Conservation (phyloP, 148 eudicot genomes). For the Oxyria digyna region DNA sequence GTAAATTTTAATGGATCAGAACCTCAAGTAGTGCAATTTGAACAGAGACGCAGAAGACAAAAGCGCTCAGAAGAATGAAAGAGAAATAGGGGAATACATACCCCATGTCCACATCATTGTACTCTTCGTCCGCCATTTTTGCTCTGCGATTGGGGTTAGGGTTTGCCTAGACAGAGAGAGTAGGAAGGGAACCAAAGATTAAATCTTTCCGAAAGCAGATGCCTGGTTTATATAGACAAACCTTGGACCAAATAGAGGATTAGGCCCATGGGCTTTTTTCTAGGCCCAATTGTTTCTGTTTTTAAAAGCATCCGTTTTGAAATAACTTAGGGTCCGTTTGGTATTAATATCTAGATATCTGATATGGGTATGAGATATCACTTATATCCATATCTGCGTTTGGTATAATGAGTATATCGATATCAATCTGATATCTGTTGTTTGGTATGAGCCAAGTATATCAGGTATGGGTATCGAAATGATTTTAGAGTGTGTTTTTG, state of each 20-base stretch:
- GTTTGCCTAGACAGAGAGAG: background rate
- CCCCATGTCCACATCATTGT: slow-evolving; percentile 28
- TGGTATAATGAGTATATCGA: no score
- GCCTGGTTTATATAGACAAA: background rate
- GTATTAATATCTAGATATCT: no score
- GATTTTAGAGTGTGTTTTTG: no score
- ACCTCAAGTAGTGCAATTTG: background rate
- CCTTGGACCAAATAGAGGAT: background rate
- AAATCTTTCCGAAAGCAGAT: background rate
- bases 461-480: no score
- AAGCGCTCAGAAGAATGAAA: background rate
- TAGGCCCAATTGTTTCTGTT: background rate
- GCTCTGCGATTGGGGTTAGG: background rate
- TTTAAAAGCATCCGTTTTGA: no score
- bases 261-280: background rate
- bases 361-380: no score
- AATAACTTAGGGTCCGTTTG: no score
- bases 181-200: background rate
- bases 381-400: no score
- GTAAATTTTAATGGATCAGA: background rate
- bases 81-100: background rate
- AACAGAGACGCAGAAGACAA: background rate
- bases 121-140: slow-evolving; percentile 34
- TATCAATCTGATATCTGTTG: no score
- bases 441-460: no score